Percentiles rank a stretch among this genome's conserved stretches.
These are phyloP conservation scores for Talaromyces sp. DNA, from an alignment of 2,329 filamentous ascomycete species.

Conservation along the genomic window DNA sequence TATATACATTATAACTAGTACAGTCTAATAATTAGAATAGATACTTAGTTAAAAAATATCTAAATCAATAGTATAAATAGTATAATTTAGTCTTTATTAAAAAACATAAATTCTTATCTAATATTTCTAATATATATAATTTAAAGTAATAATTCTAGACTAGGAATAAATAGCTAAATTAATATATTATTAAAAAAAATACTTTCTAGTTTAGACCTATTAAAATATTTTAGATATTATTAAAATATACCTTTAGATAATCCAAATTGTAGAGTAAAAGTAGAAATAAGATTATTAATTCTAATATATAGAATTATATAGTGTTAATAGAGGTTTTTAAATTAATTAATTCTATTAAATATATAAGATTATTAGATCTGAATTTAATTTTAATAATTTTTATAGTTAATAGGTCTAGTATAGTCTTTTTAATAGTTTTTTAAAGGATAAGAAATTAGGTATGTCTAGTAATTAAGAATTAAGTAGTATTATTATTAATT, in stretches of 20 bases:
- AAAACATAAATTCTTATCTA: not conserved
- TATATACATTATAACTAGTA: not conserved
- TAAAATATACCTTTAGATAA: not conserved
- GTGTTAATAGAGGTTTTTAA: too few relatives aligned
- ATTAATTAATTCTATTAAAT: too few relatives aligned
- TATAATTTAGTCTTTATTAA: not conserved
- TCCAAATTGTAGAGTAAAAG: too few relatives aligned
- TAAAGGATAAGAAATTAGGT: too few relatives aligned
- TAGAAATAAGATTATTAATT: too few relatives aligned
- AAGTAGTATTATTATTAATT: too few relatives aligned
- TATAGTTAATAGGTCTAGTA: not conserved
- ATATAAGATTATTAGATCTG: too few relatives aligned
- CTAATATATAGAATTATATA: too few relatives aligned
- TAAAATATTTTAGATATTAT: not conserved
- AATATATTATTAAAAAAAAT: not conserved
- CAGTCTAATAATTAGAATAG: not conserved
- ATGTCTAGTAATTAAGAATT: too few relatives aligned
- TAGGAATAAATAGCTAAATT: not conserved
- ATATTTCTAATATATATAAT: not conserved
- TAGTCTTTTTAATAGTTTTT: not conserved
- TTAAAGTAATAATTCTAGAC: not conserved
- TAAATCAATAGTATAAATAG: not conserved
- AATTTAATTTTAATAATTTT: too few relatives aligned
- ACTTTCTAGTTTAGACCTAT: not conserved
- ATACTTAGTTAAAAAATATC: not conserved